Evolutionary conservation across 495 filamentous ascomycete genomes (phyloP), one percentile per base, ranked within the genome.

Genomic region (Neurospora sp.): DNA sequence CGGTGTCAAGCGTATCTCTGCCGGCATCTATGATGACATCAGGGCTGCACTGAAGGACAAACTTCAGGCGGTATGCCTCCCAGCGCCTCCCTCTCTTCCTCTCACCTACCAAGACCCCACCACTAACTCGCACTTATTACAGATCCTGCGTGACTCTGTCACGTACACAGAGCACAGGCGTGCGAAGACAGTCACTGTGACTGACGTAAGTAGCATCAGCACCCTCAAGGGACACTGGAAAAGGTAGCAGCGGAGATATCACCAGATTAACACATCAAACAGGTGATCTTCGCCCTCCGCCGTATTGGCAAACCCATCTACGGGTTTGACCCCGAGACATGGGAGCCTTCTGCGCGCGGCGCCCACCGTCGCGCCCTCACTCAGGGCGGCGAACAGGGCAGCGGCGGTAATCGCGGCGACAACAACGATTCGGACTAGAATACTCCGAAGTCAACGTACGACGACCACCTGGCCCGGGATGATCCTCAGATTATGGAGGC

Each of bases 1-100:
- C 4, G 93, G 93, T 0, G 88, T 96, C 6, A 91, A 92, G 74
- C 83, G 93, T 0, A 93, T 96, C 20, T 91, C 88, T 0, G 84
- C 75, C 0, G 73, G 69, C 0, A 90, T 97, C n/a, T 97, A 97
- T 77, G 86, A 93, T 1, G 91, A 93, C 0, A 81, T 87, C 1
- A 85, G 94, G 0, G 20, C 20, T 0, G 88, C 83, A 0, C 39
- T 96, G 2, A 89, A 87, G 40, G 74, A 76, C 0, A 83, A 85
- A 1, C 78, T 94, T 0, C 76, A 83, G n/a, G 73, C 81, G 39
- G 91, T 94, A 76, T 31, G 74, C 69, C 22, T 10, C 14, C 70
- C 48, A 12, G 14, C 27, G 2, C 27, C 37, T 31, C 40, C 7
- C 12, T 16, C 9, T 39, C 9, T 9, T 2, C 18, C 61, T 35